Base-by-base conservation (phyloP, 2,329 filamentous ascomycete species). In the Nakataea oryzae region DNA sequence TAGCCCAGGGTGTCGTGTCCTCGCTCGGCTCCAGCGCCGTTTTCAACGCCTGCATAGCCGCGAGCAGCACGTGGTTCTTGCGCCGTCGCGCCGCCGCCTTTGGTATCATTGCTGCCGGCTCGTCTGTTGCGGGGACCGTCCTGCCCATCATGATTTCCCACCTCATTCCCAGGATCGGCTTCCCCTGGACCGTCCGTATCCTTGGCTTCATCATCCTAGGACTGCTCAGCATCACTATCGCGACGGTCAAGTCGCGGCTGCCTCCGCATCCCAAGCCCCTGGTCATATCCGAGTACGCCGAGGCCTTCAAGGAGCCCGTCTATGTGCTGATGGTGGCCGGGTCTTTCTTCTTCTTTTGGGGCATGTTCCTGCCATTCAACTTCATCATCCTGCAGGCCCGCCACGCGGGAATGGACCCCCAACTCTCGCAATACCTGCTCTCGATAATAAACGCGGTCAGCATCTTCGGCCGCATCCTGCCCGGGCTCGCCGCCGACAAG, bases 121-220 rank as follows among this genome's bases (percentile, higher is more conserved):
- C 77, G 2, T 79, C 77, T 7, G 65, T 83, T 2, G 81, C 81
- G 11, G 81, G 81, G 28, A 70, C 75, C 57, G 76, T 83, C 1
- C 83, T 88, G 64, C 71, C 87, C 60, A 84, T 88, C 63, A 75
- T 88, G 54, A 76, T 75, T 30, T 72, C 85, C 65, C 74, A 85
- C 62, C 71, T 79, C 41, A 76, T 86, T 64, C 74, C 77, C 26
- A 75, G 76, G 63, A 60, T 75, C 63, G 75, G 75, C 58, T 78
- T 77, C 63, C 69, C 72, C 34, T 77, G 74, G 75, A 72, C 75
- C 29, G 66, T 77, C 41, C 73, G 75, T 62, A 63, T 66, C 26
- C 63, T 75, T 29, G 75, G 70, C 32, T 76, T 78, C 62, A 63
- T 76, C 57, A 71, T 76, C 65, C 67, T 76, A 3, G 67, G 62